A percentile compares a stretch with the other conserved stretches of the same genome.
Evolutionary conservation across 1,284 basidiomycete genomes (phyloP).

Genomic region (Sphaerobolus stellatus): DNA sequence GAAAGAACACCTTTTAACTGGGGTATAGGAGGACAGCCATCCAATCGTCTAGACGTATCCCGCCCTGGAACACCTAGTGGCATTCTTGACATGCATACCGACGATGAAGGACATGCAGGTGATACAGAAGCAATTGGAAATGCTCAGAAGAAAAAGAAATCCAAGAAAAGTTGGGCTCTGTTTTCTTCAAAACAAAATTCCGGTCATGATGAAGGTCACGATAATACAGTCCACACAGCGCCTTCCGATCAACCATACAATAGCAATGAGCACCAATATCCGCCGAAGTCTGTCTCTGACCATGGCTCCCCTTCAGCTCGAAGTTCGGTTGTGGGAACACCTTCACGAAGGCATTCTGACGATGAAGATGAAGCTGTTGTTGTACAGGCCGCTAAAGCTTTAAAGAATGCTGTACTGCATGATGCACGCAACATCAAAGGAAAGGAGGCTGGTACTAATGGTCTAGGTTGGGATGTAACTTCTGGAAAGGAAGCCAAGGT

Average conservation of each 20-base stretch:
- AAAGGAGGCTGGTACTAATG: conserved; percentile 38
- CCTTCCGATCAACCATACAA: conserved; percentile 3
- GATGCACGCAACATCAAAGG: conserved; percentile 71
- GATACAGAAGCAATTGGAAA: conserved; percentile 6
- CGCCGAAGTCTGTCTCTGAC: no score
- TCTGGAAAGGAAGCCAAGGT: conserved; percentile 67
- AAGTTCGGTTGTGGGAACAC: no score
- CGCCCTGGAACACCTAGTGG: no score
- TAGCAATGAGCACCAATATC: no score
- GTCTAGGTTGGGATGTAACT: conserved; percentile 51
- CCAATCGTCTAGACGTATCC: no score
- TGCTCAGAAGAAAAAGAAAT: no score
- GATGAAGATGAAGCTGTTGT: conserved; percentile 39
- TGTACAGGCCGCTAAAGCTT: conserved; percentile 57
- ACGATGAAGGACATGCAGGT: conserved; percentile 3
- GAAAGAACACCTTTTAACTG: conserved; percentile 13
- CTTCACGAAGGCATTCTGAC: conserved; percentile 18
- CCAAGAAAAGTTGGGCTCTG: no score
- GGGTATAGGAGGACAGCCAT: background rate
- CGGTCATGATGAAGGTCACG: background rate
- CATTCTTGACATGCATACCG: background rate
- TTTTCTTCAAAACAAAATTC: conserved; percentile 4
- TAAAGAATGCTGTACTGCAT: conserved; percentile 67
- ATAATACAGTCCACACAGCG: background rate
- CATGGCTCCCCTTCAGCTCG: no score